Conservation (phyloP, 1,284 basidiomycete genomes). For the Melampsora americana region DNA sequence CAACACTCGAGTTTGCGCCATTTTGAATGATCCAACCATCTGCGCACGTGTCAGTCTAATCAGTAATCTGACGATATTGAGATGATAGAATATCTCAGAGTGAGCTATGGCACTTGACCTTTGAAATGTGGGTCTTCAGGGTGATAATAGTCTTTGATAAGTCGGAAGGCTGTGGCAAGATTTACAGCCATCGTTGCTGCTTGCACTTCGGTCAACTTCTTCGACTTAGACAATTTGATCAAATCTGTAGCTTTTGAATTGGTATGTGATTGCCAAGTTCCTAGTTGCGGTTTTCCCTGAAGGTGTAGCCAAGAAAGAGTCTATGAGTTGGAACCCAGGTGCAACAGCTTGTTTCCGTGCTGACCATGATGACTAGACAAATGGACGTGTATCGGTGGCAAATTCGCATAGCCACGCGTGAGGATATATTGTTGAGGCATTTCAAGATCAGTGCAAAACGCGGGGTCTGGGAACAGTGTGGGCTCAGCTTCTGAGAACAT, state of each 20-base stretch:
- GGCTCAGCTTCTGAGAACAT: not conserved
- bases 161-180: slow-evolving; percentile 74
- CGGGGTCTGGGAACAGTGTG: too few species aligned
- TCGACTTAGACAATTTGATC: slow-evolving; percentile 61
- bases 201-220: slow-evolving; percentile 61
- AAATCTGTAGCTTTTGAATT: slow-evolving; percentile 63
- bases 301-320: not conserved
- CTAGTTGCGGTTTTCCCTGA: slow-evolving; percentile 53
- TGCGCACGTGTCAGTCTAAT: slow-evolving; percentile 36
- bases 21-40: slow-evolving; percentile 66
- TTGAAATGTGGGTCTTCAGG: slow-evolving; percentile 59
- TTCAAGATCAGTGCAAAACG: too few species aligned
- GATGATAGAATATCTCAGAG: slow-evolving; percentile 74
- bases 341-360: too few species aligned
- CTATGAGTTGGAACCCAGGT: not conserved
- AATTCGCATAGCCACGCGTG: too few species aligned
- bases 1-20: slow-evolving; percentile 60
- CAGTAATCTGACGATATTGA: slow-evolving; percentile 54
- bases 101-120: slow-evolving; percentile 78
- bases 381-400: too few species aligned
- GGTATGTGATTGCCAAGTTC: slow-evolving; percentile 70
- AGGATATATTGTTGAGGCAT: too few species aligned
- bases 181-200: slow-evolving; percentile 77
- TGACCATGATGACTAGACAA: too few species aligned
- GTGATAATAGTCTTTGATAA: slow-evolving; percentile 68